Conservation (phyloP, 2,329 filamentous ascomycete species). For the Hysterium pulicare region DNA sequence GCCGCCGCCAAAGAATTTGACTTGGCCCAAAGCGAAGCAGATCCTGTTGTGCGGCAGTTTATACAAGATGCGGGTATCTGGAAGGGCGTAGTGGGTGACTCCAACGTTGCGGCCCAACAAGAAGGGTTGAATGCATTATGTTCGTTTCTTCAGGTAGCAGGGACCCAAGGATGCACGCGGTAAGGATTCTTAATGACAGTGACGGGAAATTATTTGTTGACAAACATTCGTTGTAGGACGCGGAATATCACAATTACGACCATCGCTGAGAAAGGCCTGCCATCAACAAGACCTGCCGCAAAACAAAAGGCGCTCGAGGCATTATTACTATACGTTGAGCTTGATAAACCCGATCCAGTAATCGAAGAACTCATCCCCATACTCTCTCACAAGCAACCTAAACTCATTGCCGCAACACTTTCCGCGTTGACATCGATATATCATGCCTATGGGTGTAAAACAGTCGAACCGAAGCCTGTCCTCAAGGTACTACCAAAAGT, state of each 20-base stretch:
- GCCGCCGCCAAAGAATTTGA: conserved; percentile 86
- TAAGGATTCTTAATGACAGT: conserved; percentile 28
- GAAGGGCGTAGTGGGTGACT: conserved; percentile 90
- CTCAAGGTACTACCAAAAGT: conserved; percentile 85
- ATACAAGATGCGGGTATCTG: conserved; percentile 78
- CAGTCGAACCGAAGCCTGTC: conserved; percentile 87
- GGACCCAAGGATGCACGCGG: conserved; percentile 72
- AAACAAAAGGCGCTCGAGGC: conserved; percentile 86
- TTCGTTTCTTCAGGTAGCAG: conserved; percentile 88
- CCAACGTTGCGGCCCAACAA: conserved; percentile 94
- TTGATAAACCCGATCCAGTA: conserved; percentile 80
- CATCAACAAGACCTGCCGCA: conserved; percentile 81
- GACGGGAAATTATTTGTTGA: conserved; percentile 10
- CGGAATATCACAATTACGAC: conserved; percentile 70
- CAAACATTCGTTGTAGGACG: conserved; percentile 52
- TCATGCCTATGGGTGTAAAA: conserved; percentile 92
- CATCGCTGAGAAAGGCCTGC: conserved; percentile 86
- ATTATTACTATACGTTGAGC: conserved; percentile 81
- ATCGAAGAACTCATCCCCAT: conserved; percentile 86
- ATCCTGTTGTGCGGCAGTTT: conserved; percentile 84
- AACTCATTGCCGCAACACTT: conserved; percentile 74
- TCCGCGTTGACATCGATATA: conserved; percentile 78
- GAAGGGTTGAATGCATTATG: conserved; percentile 86
- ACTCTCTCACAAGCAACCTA: conserved; percentile 84
- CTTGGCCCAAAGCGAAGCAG: conserved; percentile 76